Conservation (phyloP, 176 grass and related monocot species). For the Typha latifolia region DNA sequence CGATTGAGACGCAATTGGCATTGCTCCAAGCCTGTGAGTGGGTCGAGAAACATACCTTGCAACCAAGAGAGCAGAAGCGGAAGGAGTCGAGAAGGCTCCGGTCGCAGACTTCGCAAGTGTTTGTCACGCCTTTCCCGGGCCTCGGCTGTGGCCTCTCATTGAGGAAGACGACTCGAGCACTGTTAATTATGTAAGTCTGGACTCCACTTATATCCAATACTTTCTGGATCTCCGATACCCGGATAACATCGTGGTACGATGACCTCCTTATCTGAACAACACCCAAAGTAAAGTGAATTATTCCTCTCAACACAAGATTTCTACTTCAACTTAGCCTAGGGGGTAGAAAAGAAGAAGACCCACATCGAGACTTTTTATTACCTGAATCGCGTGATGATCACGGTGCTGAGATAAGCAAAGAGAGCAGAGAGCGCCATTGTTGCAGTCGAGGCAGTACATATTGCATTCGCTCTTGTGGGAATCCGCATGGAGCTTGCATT, state of each 20-base stretch:
- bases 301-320: no score
- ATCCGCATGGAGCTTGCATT: slow-evolving; percentile 69
- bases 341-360: neutral
- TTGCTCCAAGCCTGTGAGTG: neutral
- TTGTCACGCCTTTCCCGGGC: slow-evolving; percentile 93
- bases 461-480: slow-evolving; percentile 91
- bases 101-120: slow-evolving; percentile 95
- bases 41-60: slow-evolving; percentile 38
- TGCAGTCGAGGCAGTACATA: slow-evolving; percentile 96
- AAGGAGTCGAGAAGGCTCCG: slow-evolving; percentile 96
- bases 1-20: neutral
- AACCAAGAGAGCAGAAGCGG: slow-evolving; percentile 97
- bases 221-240: slow-evolving; percentile 89
- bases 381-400: slow-evolving; percentile 81
- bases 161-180: slow-evolving; percentile 92
- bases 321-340: neutral
- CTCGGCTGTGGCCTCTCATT: slow-evolving; percentile 87
- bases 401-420: slow-evolving; percentile 70
- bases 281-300: neutral
- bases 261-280: slow-evolving; percentile 68
- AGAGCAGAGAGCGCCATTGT: slow-evolving; percentile 71
- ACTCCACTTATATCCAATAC: slow-evolving; percentile 86
- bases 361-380: slow-evolving; percentile 1
- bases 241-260: slow-evolving; percentile 98
- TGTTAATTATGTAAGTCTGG: slow-evolving; percentile 98